Conservation (phyloP, 2,329 filamentous ascomycete genomes). For the Nectriaceae sp. region DNA sequence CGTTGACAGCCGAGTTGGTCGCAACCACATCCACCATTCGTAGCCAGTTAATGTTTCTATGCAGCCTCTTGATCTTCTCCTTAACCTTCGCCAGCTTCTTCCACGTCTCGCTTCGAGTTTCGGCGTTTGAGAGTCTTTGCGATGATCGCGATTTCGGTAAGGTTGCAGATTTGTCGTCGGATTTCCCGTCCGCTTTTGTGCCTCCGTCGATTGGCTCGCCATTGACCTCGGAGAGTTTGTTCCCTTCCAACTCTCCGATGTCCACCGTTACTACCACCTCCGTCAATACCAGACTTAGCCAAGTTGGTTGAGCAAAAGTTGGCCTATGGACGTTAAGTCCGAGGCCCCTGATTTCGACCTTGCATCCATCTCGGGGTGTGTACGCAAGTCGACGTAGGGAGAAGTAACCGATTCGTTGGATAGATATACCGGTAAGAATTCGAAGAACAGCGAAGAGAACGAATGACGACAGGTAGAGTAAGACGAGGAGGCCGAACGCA, state of each 20-base stretch:
- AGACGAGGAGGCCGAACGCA: constrained; percentile 79
- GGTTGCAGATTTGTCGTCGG: constrained; percentile 28
- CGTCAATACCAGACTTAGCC: constrained; percentile 86
- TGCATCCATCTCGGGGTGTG: constrained; percentile 83
- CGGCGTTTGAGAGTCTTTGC: constrained; percentile 12
- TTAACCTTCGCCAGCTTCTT: constrained; percentile 75
- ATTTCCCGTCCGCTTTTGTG: constrained; percentile 25
- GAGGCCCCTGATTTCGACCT: constrained; percentile 85
- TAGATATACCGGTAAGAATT: constrained; percentile 90
- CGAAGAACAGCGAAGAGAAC: constrained; percentile 91
- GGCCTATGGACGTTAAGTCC: constrained; percentile 88
- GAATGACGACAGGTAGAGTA: constrained; percentile 89
- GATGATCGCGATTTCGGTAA: constrained; percentile 15
- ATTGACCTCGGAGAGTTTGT: constrained; percentile 36
- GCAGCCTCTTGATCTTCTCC: constrained; percentile 82
- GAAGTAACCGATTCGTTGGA: constrained; percentile 91
- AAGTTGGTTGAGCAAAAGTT: constrained; percentile 95
- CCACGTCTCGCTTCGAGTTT: constrained; percentile 73
- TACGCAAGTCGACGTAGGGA: constrained; percentile 90
- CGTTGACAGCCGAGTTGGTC: constrained; percentile 73
- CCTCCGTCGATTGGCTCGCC: constrained; percentile 30
- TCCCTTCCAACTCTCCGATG: constrained; percentile 62
- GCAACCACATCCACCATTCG: constrained; percentile 87
- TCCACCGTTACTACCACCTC: constrained; percentile 86
- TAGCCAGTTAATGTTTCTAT: constrained; percentile 85